Percentiles rank a stretch among this genome's conserved stretches.
phyloP scores from a whole-genome alignment of 1,284 basidiomycete genomes.

The Ceratobasidium sp. region DNA sequence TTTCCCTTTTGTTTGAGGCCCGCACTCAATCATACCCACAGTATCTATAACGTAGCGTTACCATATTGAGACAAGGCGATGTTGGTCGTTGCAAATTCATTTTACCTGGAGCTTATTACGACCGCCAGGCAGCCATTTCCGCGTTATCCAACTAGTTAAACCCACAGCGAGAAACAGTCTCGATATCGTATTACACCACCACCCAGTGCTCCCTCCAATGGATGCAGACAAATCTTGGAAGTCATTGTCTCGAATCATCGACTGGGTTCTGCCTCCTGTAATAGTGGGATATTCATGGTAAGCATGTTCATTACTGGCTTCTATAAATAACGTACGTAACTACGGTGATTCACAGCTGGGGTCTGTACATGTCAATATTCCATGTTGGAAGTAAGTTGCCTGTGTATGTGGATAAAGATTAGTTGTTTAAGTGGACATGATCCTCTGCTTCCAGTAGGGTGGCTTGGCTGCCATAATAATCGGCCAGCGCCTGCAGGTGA shows the following conservation, averaged over 20 bases:
- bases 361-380: constrained; percentile 49
- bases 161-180: too few species aligned
- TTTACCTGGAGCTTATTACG: too few species aligned
- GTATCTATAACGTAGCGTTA: too few species aligned
- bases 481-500: constrained; percentile 50
- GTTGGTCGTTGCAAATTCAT: too few species aligned
- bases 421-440: constrained; percentile 1
- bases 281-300: constrained; percentile 5
- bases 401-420: neutral
- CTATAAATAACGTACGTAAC: neutral
- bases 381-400: constrained; percentile 52
- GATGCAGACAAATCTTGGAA: neutral
- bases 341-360: constrained; percentile 31
- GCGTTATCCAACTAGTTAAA: too few species aligned
- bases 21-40: too few species aligned
- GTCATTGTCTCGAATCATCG: constrained; percentile 4
- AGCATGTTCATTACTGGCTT: neutral
- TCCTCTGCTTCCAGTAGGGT: constrained; percentile 48
- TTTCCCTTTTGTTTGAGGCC: too few species aligned
- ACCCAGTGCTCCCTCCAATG: neutral
- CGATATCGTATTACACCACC: too few species aligned
- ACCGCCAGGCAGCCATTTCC: too few species aligned
- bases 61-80: too few species aligned
- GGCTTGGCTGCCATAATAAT: constrained; percentile 50
- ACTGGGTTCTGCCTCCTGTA: constrained; percentile 10